A percentile compares a stretch with the other conserved stretches of the same genome.
These are phyloP conservation scores for Phytophthora vignae DNA, from an alignment of 352 stramenopile genomes.

Conservation along the genomic window DNA sequence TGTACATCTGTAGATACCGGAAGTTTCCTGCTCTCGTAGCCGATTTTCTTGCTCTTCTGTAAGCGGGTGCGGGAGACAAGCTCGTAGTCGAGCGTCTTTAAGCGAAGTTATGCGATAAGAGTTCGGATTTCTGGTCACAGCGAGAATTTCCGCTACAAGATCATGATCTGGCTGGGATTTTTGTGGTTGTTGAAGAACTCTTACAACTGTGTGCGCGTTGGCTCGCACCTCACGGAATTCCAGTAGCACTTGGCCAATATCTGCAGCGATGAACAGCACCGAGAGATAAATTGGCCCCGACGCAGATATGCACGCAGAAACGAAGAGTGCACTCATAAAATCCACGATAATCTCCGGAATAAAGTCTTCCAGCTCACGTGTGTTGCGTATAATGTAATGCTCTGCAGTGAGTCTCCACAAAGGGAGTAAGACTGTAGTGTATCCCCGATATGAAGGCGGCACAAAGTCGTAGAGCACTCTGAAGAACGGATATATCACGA, in stretches of 20 bases:
- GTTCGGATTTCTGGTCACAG: neutral
- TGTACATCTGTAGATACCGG: neutral
- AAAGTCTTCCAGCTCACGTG: constrained; percentile 14
- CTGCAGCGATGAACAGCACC: neutral
- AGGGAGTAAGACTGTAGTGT: neutral
- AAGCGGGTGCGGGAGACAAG: neutral
- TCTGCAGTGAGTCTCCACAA: constrained; percentile 19
- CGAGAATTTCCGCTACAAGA: neutral
- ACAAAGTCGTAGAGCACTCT: constrained; percentile 14
- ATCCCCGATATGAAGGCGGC: neutral
- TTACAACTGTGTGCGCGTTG: neutral
- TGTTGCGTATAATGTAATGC: neutral
- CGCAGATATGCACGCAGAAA: constrained; percentile 23
- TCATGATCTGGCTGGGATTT: neutral
- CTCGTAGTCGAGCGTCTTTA: neutral
- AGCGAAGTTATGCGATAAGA: neutral
- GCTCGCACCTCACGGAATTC: constrained; percentile 12
- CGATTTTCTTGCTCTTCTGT: neutral
- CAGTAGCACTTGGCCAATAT: neutral
- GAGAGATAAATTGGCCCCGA: constrained; percentile 6
- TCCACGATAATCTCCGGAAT: constrained; percentile 18
- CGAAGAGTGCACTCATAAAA: constrained; percentile 25
- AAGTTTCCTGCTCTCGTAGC: neutral
- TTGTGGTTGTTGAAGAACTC: neutral
- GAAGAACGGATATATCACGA: constrained; percentile 10